These are phyloP conservation scores for Nakazawaea ishiwadae DNA, from an alignment of 805 yeast genomes.

Conservation along the genomic window DNA sequence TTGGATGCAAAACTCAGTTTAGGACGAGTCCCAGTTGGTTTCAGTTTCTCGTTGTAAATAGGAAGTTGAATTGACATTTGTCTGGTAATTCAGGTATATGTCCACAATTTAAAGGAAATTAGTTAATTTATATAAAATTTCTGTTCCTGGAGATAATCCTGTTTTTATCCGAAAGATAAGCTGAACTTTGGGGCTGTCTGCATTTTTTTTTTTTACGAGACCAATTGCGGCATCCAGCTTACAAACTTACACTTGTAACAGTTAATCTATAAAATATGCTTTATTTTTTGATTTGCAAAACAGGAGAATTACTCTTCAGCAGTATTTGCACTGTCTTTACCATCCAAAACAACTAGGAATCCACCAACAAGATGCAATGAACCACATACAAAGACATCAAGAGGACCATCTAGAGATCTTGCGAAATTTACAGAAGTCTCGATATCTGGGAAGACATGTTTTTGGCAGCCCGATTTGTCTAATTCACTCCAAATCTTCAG, in stretches of 20 bases:
- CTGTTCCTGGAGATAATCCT: too few relatives aligned
- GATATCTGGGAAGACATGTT: slow-evolving; percentile 62
- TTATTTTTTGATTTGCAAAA: too few relatives aligned
- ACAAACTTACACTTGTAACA: too few relatives aligned
- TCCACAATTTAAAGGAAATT: too few relatives aligned
- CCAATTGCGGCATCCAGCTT: too few relatives aligned
- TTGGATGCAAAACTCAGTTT: neutral
- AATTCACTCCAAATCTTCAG: slow-evolving; percentile 64
- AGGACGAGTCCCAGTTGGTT: neutral
- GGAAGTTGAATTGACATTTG: neutral
- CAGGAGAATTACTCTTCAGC: too few relatives aligned
- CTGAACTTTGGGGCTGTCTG: too few relatives aligned
- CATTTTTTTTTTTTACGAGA: too few relatives aligned
- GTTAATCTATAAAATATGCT: neutral
- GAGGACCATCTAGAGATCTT: slow-evolving; percentile 38
- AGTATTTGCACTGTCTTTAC: slow-evolving; percentile 18
- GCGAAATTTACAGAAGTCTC: slow-evolving; percentile 65
- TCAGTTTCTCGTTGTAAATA: neutral
- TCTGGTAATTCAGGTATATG: too few relatives aligned
- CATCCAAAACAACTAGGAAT: slow-evolving; percentile 76
- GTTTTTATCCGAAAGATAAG: too few relatives aligned
- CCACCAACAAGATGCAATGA: slow-evolving; percentile 95
- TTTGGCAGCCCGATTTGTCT: slow-evolving; percentile 34
- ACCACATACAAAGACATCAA: slow-evolving; percentile 89
- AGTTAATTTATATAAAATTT: too few relatives aligned